Percentiles rank a stretch among this genome's conserved stretches.
Conservation (phyloP, 257 asterid genomes). For the Ehretia macrophylla region DNA sequence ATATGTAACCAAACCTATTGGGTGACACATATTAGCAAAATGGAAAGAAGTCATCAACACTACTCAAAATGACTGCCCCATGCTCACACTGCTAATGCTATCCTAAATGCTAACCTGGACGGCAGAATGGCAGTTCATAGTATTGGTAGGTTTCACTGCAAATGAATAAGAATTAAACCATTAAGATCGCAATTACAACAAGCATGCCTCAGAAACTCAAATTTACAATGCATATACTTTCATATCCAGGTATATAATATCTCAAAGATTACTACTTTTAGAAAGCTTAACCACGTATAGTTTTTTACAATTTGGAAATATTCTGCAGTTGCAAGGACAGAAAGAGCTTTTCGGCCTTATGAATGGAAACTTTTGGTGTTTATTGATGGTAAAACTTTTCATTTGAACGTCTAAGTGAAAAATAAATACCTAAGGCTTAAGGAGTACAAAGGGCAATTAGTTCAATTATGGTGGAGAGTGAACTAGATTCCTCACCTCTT, state of each 20-base stretch:
- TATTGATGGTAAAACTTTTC: too few relatives aligned
- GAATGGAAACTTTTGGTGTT: too few relatives aligned
- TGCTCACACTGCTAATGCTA: slow-evolving; percentile 10
- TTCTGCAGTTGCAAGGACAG: too few relatives aligned
- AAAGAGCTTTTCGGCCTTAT: too few relatives aligned
- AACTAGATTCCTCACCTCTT: too few relatives aligned
- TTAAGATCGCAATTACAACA: slow-evolving; percentile 22
- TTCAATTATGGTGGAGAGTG: too few relatives aligned
- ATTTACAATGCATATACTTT: neutral
- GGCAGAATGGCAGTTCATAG: slow-evolving; percentile 86
- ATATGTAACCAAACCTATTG: neutral
- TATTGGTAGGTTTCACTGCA: slow-evolving; percentile 93
- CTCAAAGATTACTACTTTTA: slow-evolving; percentile 5
- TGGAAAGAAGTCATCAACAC: neutral
- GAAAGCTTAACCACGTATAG: too few relatives aligned
- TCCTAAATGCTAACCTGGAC: slow-evolving; percentile 67
- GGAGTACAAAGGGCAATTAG: too few relatives aligned
- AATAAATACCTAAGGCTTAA: too few relatives aligned
- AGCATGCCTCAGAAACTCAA: slow-evolving; percentile 8
- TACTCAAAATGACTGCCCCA: slow-evolving; percentile 2
- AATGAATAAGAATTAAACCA: slow-evolving; percentile 28
- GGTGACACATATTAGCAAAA: neutral
- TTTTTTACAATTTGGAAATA: too few relatives aligned
- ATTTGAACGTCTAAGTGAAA: too few relatives aligned
- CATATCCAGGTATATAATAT: neutral